phyloP scores from a whole-genome alignment of 2,329 filamentous ascomycete genomes.

The Phoma sp. region DNA sequence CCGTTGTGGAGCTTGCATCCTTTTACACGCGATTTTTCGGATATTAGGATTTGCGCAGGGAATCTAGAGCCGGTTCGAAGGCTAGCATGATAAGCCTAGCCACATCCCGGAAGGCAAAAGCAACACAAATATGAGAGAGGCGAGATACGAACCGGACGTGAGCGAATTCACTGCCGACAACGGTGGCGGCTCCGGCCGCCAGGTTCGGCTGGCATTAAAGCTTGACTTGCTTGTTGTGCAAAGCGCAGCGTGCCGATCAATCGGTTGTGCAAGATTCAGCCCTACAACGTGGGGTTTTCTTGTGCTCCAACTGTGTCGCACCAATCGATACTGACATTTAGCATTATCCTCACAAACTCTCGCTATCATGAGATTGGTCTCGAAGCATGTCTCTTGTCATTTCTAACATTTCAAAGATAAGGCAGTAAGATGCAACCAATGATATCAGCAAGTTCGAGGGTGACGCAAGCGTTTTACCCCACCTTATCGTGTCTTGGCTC shows the following conservation, averaged over 20 bases:
- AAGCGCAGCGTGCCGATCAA: not conserved
- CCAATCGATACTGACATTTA: too few species aligned
- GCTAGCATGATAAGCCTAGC: conserved; percentile 1
- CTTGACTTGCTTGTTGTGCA: not conserved
- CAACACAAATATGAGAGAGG: not conserved
- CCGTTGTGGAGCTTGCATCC: not conserved
- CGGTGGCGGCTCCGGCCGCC: not conserved
- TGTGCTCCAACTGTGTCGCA: too few species aligned
- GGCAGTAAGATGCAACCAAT: not conserved
- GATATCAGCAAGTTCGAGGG: not conserved
- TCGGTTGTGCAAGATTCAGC: too few species aligned
- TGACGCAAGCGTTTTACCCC: not conserved
- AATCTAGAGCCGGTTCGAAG: not conserved
- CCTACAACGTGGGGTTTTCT: too few species aligned
- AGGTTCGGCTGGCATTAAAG: not conserved
- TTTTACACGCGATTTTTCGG: not conserved
- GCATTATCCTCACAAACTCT: too few species aligned
- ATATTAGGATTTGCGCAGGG: not conserved
- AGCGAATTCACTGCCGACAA: not conserved
- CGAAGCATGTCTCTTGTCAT: not conserved
- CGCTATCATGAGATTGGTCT: too few species aligned
- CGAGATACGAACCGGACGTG: not conserved
- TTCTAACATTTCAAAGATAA: not conserved
- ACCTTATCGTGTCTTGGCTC: not conserved
- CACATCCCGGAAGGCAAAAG: not conserved